phyloP scores from a whole-genome alignment of 768 basidiomycete genomes.

The Xanthoconium purpureum region DNA sequence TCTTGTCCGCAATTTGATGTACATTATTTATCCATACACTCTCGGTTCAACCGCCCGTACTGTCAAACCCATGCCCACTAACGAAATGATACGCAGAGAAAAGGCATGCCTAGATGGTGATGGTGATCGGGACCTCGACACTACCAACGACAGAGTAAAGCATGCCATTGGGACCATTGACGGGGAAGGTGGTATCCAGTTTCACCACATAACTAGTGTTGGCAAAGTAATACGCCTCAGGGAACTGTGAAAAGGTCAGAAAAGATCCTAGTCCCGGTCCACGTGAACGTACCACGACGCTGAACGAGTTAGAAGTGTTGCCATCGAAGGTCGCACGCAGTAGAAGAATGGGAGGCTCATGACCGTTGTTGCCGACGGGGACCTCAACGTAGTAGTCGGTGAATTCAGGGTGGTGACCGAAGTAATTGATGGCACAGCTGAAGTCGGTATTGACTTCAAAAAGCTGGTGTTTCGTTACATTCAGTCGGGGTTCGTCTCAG shows the following conservation, averaged over 20 bases:
- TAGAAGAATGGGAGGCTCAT: constrained; percentile 31
- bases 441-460: constrained; percentile 25
- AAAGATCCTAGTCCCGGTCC: too few relatives aligned
- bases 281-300: constrained; percentile 12
- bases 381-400: constrained; percentile 36
- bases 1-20: too few relatives aligned
- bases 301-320: constrained; percentile 12
- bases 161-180: constrained; percentile 18
- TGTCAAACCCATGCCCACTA: not conserved
- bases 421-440: constrained; percentile 22
- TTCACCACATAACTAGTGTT: constrained; percentile 22
- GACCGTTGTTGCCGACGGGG: constrained; percentile 29
- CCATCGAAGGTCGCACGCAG: constrained; percentile 18
- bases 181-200: constrained; percentile 23
- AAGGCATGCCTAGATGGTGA: constrained; percentile 9
- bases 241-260: constrained; percentile 21
- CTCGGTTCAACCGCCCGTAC: too few relatives aligned
- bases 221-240: constrained; percentile 21
- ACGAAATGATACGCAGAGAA: not conserved
- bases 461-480: constrained; percentile 4
- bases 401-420: constrained; percentile 19
- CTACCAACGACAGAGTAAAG: constrained; percentile 25
- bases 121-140: constrained; percentile 11
- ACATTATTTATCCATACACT: too few relatives aligned
- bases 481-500: constrained; percentile 1